Evolutionary conservation across 208 protist genomes (phyloP).

Genomic region (Acanthamoeba divionensis): DNA sequence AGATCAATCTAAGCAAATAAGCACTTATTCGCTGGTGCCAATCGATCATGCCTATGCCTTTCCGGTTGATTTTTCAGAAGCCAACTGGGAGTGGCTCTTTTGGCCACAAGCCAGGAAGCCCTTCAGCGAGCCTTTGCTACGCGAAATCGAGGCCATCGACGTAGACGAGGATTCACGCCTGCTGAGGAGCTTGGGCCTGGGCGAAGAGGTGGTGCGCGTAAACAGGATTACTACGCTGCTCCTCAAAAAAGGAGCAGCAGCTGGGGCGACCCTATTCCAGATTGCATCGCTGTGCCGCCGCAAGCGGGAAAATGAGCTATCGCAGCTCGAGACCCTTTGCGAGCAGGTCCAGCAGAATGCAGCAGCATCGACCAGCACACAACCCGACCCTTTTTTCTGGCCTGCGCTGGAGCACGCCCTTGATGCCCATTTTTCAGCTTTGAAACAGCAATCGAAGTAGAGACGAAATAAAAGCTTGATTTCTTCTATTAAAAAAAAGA

Average conservation of each 20-base stretch:
- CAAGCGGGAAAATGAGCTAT: background rate
- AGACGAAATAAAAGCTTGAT: too few species aligned
- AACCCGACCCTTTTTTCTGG: too few species aligned
- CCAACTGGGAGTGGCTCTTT: constrained; percentile 84
- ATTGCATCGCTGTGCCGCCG: constrained; percentile 51
- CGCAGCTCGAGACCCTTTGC: background rate
- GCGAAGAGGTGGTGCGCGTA: constrained; percentile 42
- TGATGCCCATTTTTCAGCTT: too few species aligned
- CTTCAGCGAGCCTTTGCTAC: constrained; percentile 69
- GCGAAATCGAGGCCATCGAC: constrained; percentile 84
- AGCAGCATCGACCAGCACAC: too few species aligned
- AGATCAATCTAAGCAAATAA: background rate
- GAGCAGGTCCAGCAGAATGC: too few species aligned
- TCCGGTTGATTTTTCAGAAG: constrained; percentile 80
- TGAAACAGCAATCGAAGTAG: too few species aligned
- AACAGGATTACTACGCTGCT: constrained; percentile 15
- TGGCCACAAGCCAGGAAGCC: constrained; percentile 82
- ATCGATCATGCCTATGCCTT: constrained; percentile 88
- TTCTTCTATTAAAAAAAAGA: too few species aligned
- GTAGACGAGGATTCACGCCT: constrained; percentile 76
- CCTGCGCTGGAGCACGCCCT: too few species aligned
- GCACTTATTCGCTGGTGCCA: constrained; percentile 70
- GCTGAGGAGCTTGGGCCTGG: constrained; percentile 55
- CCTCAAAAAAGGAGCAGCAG: constrained; percentile 49
- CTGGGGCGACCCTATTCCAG: constrained; percentile 50